Evolutionary conservation across 192 early-diverging fungal genomes (phyloP), one percentile per base, ranked within the genome.

Genomic region (Podochytrium sp.): DNA sequence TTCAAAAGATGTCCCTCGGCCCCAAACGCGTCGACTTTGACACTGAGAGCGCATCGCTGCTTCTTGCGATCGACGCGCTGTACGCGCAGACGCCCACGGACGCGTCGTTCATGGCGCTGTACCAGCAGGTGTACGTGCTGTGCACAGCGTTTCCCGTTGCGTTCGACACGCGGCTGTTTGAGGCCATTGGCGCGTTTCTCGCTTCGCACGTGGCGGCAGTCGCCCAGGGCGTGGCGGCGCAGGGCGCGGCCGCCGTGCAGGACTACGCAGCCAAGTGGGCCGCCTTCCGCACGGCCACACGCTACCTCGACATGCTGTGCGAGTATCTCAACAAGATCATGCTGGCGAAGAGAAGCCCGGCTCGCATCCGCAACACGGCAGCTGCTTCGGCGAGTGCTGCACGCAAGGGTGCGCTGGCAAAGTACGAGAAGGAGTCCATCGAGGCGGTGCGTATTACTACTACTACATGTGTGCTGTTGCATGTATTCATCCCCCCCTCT

Each of bases 111-210:
- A 90, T 91, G 84, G 85, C 88, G 37, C 91, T 92, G 82, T 90
- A 86, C 59, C 91, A 94, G 88, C 89, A 90, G 6, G 89, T 92
- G 2, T 95, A 93, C 75, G 93, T 93, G 75, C 85, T 92, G 69
- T 95, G 93, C 68, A 92, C 86, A 43, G 88, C 92, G 39, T 75
- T 83, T 25, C 93, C 93, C 35, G 86, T 87, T 60, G 88, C 92
- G 4, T 84, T 87, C 73, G 86, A 86, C 0, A 90, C 92, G 42
- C 69, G 60, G 57, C 81, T 93, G 23, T 92, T 92, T 68, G 84
- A 81, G 37, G 76, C 82, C 32, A 86, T 93, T 20, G 88, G 87
- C 0, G 81, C 90, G 4, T 93, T 92, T 73, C 59, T 95, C 52
- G 82, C 76, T 12, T 81, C 84, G 20, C 87, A 91, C 72, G 83